These are phyloP conservation scores for Globisporangium nagaii DNA, from an alignment of 352 stramenopile genomes.

Conservation along the genomic window DNA sequence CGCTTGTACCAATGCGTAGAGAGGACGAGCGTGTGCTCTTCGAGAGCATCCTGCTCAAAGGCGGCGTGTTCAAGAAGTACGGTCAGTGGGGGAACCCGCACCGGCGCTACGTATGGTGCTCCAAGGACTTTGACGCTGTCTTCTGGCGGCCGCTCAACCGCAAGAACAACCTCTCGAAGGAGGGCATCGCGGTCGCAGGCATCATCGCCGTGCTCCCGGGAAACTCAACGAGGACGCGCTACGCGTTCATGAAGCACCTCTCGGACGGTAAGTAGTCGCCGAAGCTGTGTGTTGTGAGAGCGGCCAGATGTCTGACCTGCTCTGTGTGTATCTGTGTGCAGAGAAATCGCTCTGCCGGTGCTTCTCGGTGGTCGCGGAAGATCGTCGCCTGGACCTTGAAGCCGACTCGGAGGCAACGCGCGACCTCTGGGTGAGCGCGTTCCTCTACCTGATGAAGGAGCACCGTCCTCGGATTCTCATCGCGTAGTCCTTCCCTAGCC, in stretches of 20 bases:
- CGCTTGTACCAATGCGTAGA: background rate
- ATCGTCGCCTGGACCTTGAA: conserved; percentile 61
- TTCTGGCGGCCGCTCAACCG: conserved; percentile 70
- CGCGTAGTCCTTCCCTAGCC: too few species aligned
- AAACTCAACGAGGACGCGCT: conserved; percentile 53
- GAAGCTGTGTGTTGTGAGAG: too few species aligned
- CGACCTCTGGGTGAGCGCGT: conserved; percentile 56
- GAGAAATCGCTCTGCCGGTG: conserved; percentile 61
- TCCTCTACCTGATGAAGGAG: conserved; percentile 45
- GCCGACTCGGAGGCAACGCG: conserved; percentile 60
- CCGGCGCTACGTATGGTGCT: conserved; percentile 66
- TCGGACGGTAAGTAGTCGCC: conserved; percentile 55
- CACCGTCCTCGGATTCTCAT: conserved; percentile 46
- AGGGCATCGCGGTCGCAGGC: conserved; percentile 35
- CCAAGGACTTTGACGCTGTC: conserved; percentile 53
- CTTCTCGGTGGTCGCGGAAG: conserved; percentile 62
- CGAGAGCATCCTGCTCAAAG: conserved; percentile 57
- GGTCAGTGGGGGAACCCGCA: conserved; percentile 73
- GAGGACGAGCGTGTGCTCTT: conserved; percentile 41
- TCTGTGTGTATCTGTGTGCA: conserved; percentile 13
- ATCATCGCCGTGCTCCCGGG: conserved; percentile 51
- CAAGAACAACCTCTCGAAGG: conserved; percentile 54
- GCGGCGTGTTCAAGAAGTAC: conserved; percentile 73
- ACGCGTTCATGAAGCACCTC: conserved; percentile 76
- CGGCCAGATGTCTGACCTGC: too few species aligned